Evolutionary conservation across 108 stramenopile species (phyloP), one percentile per base, ranked within the genome.

Genomic region (Skeletonema potamos): DNA sequence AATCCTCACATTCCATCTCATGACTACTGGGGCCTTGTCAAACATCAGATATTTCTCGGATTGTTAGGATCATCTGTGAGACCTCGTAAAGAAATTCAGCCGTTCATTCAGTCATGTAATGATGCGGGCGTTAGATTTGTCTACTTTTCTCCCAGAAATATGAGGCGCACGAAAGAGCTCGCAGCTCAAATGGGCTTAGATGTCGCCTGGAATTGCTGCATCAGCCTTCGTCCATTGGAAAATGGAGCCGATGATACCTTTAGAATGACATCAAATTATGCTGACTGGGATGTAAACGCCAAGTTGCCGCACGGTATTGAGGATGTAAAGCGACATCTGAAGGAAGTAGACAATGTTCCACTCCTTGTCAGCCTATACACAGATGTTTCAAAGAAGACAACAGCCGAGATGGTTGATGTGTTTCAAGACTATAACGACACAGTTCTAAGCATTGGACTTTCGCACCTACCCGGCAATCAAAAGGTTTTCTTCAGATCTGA

Each of bases 281-380:
- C 98, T 3, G 98, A 98, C 68, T 98, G 98, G 98, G 96, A 97
- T 76, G 95, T 98, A 3, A 96, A 96, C 66, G 97, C 97, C 13
- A 87, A 92, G 71, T 76, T 98, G 27, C 98, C 98, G 3, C 98
- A 98, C 74, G 98, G 95, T 30, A 65, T 95, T 24, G 92, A 97
- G 3, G 94, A 92, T 60, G 92, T 97, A 7, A 84, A 85, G 46
- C 80, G 76, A 12, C 93, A 93, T 68, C 69, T 93, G 43, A 68
- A 92, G 41, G 92, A 93, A 33, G 97, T 98, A 5, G 98, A 98
- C 80, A 97, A 98, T 70, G 98, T 97, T 7, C 98, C 98, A 10
- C 84, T 98, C 32, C 81, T 98, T 39, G 98, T 98, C 9, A 90
- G 89, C 64, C 68, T 98, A n/a, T 98, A 90, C 72, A 98, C 98